Base-by-base conservation (phyloP, 768 basidiomycete genomes). In the Sutorius australiensis region DNA sequence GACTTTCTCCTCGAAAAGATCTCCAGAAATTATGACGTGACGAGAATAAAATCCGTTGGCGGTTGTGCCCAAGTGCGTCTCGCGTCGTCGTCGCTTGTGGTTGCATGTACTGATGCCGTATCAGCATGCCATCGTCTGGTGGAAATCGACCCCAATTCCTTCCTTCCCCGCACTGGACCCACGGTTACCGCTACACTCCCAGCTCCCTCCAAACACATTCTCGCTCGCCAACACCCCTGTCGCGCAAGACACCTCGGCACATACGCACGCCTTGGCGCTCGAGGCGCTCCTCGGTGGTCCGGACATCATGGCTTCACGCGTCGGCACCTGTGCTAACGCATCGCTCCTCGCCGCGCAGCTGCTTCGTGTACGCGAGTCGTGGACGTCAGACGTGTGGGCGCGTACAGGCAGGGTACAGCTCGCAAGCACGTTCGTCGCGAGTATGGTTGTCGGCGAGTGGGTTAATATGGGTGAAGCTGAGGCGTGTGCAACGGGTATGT, bases 101-200 rank as follows among this genome's bases (percentile, higher is more conserved):
- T 47, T 51, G 12, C 53, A 44, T 24, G 44, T 21, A 19, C 12
- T 41, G 14, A 37, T 43, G 24, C 44, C 37, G 13, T 39, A 47
- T 27, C 54, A 75, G 83, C 83, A 86, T 64, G 87, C 88, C 3
- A 75, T 90, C 17, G 89, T 92, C 37, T 92, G 89, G 87, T 92
- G 89, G 88, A 89, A 89, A 71, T 83, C 87, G 1, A 86, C 83
- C 8, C 80, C 88, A 10, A 79, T 88, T 12, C 82, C 84, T 13
- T 83, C 83, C 8, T 75, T 92, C 48, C 86, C 87, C 21, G 79
- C 83, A 16, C 74, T 92, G 46, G 87, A 90, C 62, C 81, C 89
- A 3, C 80, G 82, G 57, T 67, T 82, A n/a, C 81, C 86, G 0
- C 70, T 92, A 7, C 80, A 87, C 60, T 71, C 79, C 1, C 89